These are phyloP conservation scores for Stipa capillata DNA, from an alignment of 176 grass and related monocot genomes.

Conservation along the genomic window DNA sequence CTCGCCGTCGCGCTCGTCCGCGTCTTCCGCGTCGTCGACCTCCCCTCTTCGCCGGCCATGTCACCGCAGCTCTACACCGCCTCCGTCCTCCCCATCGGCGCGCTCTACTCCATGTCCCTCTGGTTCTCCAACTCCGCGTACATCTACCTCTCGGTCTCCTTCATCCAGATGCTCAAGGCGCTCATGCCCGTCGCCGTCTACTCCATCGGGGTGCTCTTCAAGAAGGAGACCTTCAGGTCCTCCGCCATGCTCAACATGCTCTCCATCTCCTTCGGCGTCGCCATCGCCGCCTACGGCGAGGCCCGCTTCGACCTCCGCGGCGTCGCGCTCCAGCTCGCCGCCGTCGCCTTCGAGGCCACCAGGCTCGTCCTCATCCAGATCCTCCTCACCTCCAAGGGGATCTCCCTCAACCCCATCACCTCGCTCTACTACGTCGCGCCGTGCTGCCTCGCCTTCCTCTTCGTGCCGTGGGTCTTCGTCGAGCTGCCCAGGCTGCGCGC, in stretches of 20 bases:
- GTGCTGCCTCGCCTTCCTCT: slow-evolving; percentile 69
- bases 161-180: slow-evolving; percentile 99
- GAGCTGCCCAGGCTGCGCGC: slow-evolving; percentile 70
- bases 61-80: slow-evolving; percentile 49
- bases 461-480: slow-evolving; percentile 66
- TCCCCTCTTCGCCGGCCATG: slow-evolving; percentile 63
- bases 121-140: slow-evolving; percentile 99
- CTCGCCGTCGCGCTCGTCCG: slow-evolving; percentile 78
- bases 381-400: slow-evolving; percentile 94
- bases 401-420: slow-evolving; percentile 98
- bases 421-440: slow-evolving; percentile 95
- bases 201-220: slow-evolving; percentile 77
- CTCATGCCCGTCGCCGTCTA: slow-evolving; percentile 97
- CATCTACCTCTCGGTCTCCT: slow-evolving; percentile 99
- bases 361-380: slow-evolving; percentile 93
- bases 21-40: slow-evolving; percentile 66
- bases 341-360: slow-evolving; percentile 88
- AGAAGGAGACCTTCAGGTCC: slow-evolving; percentile 68
- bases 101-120: slow-evolving; percentile 86
- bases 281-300: slow-evolving; percentile 83
- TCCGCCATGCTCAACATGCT: slow-evolving; percentile 92
- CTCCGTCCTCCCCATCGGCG: slow-evolving; percentile 86
- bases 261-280: slow-evolving; percentile 88
- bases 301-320: slow-evolving; percentile 59
- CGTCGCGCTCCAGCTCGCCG: slow-evolving; percentile 69